Percentiles rank a stretch among this genome's conserved stretches.
phyloP scores from a whole-genome alignment of 495 filamentous ascomycete genomes.

The Niebla homalea region DNA sequence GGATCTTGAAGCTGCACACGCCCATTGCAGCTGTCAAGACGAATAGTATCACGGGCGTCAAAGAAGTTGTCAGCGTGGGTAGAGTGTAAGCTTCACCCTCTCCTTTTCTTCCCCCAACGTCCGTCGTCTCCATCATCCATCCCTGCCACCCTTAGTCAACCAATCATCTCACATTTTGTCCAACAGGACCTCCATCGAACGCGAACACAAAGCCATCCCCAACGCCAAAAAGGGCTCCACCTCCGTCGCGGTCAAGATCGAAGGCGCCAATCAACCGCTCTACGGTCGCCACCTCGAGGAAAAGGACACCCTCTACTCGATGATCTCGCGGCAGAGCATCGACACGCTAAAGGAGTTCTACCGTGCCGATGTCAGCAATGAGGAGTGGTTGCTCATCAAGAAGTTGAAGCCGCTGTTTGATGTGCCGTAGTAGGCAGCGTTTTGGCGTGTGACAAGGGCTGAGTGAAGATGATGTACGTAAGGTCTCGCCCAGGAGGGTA shows the following conservation, averaged over 20 bases:
- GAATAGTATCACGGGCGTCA: constrained; percentile 63
- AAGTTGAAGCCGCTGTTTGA: constrained; percentile 93
- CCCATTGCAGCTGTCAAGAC: constrained; percentile 75
- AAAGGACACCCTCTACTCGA: constrained; percentile 74
- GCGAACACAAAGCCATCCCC: constrained; percentile 88
- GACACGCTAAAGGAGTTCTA: constrained; percentile 96
- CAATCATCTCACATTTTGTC: background rate
- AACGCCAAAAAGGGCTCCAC: constrained; percentile 93
- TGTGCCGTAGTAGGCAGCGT: constrained; percentile 40
- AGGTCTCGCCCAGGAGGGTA: no score
- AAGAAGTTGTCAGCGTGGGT: constrained; percentile 72
- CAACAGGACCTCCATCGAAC: constrained; percentile 74
- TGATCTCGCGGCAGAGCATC: constrained; percentile 77
- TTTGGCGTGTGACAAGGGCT: no score
- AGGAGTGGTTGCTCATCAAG: constrained; percentile 86
- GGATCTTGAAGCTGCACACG: constrained; percentile 69
- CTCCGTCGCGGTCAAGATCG: constrained; percentile 94
- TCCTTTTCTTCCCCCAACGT: background rate
- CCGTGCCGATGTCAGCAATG: constrained; percentile 73
- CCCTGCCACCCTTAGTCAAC: constrained; percentile 3
- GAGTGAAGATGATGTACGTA: no score
- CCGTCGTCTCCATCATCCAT: background rate
- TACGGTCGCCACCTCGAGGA: constrained; percentile 96
- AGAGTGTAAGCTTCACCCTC: constrained; percentile 68
- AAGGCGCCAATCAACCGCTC: constrained; percentile 84